phyloP scores from a whole-genome alignment of 257 asterid genomes.

The Ilex asprella region DNA sequence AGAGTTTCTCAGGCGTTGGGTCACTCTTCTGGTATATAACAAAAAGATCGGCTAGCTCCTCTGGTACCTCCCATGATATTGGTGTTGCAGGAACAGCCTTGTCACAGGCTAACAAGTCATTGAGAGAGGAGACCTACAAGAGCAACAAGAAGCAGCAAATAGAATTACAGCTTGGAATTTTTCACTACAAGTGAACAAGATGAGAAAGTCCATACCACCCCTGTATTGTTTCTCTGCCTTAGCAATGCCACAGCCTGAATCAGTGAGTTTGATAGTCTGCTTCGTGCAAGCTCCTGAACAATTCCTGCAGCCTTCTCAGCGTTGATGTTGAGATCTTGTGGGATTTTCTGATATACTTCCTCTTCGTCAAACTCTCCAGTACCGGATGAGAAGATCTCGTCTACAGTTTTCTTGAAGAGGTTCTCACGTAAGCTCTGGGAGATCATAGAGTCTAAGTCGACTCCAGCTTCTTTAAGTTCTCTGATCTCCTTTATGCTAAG shows the following conservation, averaged over 20 bases:
- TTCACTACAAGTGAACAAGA: not conserved
- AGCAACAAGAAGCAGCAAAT: not conserved
- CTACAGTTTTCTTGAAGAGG: conserved; percentile 73
- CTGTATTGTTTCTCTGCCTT: conserved; percentile 69
- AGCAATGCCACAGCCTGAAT: conserved; percentile 81
- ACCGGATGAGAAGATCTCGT: conserved; percentile 77
- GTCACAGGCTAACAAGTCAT: conserved; percentile 88
- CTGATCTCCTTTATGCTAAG: conserved; percentile 85
- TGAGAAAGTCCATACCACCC: conserved; percentile 52
- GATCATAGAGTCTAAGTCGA: conserved; percentile 71
- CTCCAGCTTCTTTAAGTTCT: conserved; percentile 76
- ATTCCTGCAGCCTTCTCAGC: conserved; percentile 57
- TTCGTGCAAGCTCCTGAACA: conserved; percentile 64
- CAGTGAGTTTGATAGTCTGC: conserved; percentile 70
- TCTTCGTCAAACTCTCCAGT: conserved; percentile 89
- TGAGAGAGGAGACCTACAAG: conserved; percentile 74
- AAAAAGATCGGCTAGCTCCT: conserved; percentile 72
- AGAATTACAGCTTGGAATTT: not conserved
- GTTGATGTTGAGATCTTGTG: conserved; percentile 69
- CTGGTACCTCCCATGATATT: conserved; percentile 76
- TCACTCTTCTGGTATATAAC: conserved; percentile 53
- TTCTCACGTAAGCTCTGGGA: conserved; percentile 72
- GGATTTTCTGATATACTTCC: conserved; percentile 78
- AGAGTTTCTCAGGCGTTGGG: conserved; percentile 54
- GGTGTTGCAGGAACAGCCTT: conserved; percentile 84